Base-by-base conservation (phyloP, 1,284 basidiomycete species). In the Athelia psychrophila region DNA sequence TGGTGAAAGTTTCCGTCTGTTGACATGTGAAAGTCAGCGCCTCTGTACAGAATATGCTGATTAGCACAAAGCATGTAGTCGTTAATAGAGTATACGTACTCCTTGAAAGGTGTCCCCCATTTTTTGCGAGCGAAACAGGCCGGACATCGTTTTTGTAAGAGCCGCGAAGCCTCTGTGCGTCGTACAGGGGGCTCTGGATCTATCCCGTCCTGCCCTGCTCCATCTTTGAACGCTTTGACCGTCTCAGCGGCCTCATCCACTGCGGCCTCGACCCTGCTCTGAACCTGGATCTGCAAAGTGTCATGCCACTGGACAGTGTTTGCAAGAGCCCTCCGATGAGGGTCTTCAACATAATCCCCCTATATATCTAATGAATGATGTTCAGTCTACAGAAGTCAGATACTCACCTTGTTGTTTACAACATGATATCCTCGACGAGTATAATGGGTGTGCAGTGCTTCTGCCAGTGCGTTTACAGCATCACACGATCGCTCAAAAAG, bases 401-500 rank as follows among this genome's bases (percentile, higher is more conserved):
- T 23, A 27, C 44, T 23, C 8, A 46, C 44, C 44, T 52, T 49
- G 3, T 45, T 18, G 42, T 59, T 53, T 5, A 47, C n/a, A 13
- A 60, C 32, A 13, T 47, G 32, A 44, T 50, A 64, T 1, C 62
- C 61, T 13, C 58, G 48, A 19, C 54, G 20, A 18, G 18, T 25
- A 44, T 62, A 62, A 32, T 57, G 58, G 13, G 44, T 54, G 20
- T 56, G 54, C 8, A 62, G 36, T n/a, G 60, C 61, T 23, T 33
- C 40, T 25, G 61, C 56, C 20, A 64, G 20, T 1, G 60, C 58
- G 15, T 52, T 54, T 3, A 61, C 45, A 2, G 62, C 62, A 51
- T 64, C 61, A 30, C 60, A 59, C 2, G 61, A 62, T 12, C 51
- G 53, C 35, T 63, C 56, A 42, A 60, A 60, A 1, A 60, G 50